phyloP scores from a whole-genome alignment of 2,329 filamentous ascomycete genomes.

The Alternaria infectoria region DNA sequence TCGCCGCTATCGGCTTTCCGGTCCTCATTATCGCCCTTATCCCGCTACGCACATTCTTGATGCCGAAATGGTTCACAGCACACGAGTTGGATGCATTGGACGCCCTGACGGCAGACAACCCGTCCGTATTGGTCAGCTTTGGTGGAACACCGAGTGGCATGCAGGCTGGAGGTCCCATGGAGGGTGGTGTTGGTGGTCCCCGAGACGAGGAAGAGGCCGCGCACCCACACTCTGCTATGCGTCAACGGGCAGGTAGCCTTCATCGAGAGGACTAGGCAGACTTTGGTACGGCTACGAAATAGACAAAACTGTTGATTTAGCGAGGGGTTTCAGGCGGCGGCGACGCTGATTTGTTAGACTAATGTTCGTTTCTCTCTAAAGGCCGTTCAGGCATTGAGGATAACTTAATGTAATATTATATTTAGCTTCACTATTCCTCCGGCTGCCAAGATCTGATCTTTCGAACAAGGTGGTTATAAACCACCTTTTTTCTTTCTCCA shows the following conservation, averaged over 20 bases:
- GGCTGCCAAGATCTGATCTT: not conserved
- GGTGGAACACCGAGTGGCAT: constrained; percentile 53
- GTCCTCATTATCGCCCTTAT: constrained; percentile 63
- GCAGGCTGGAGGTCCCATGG: constrained; percentile 7
- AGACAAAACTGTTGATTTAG: not conserved
- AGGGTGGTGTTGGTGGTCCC: constrained; percentile 11
- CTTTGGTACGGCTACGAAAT: not conserved
- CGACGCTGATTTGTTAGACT: not conserved
- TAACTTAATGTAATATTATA: not conserved
- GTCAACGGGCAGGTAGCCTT: constrained; percentile 33
- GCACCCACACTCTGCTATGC: constrained; percentile 10
- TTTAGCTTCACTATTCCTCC: not conserved
- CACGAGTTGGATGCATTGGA: constrained; percentile 59
- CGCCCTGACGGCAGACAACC: constrained; percentile 58
- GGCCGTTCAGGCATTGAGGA: not conserved
- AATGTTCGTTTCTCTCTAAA: not conserved
- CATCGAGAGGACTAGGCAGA: not conserved
- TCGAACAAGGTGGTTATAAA: not conserved
- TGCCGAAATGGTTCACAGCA: constrained; percentile 58
- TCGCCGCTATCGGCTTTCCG: constrained; percentile 64
- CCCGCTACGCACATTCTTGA: constrained; percentile 57
- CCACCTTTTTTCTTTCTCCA: not conserved
- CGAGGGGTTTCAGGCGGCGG: not conserved
- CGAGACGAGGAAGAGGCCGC: constrained; percentile 23
- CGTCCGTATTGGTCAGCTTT: constrained; percentile 59